Evolutionary conservation across 83 land plant genomes (phyloP), one percentile per base, ranked within the genome.

Genomic region (Thuja plicata): DNA sequence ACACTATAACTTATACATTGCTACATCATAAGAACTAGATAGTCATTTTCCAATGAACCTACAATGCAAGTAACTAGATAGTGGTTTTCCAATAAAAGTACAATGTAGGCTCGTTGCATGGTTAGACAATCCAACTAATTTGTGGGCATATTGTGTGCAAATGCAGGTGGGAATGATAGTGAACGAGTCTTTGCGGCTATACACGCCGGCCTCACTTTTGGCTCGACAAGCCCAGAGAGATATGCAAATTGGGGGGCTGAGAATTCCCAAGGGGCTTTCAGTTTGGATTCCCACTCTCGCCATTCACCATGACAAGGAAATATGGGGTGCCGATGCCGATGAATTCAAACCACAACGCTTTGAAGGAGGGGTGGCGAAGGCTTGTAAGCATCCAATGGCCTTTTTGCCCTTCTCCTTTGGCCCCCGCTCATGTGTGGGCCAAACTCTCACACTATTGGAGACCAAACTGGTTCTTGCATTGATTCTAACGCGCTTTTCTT

Each of bases 351-450:
- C 91, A n/a, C 27, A 88, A 86, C 87, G 91, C 3, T 90, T 90
- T 79, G 87, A 85, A 9, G 38, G 55, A 9, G 87, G 91, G 37
- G 60, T 88, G 34, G 73, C 76, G 7, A 43, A 84, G 82, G 91
- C 91, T 21, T 40, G 82, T 80, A 90, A 90, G 34, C 90, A 90
- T 52, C 91, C 80, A 37, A 78, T 88, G 90, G 95, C 93, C 24
- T 95, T 71, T 87, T 45, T 95, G 62, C 87, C 90, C 8, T 90
- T 90, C 77, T 83, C 89, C n/a, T 82, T 50, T 48, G 91, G 91
- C 0, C 90, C 90, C 8, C 38, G 91, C 30, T 57, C 46, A 35
- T 90, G 91, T 41, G 89, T 90, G 10, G 91, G 87, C 1, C 86
- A 88, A 50, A 50, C 38, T 4, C 50, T 85, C 35, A 87, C 90